phyloP scores from a whole-genome alignment of 345 rosid genomes.

The Syzygium aromaticum region DNA sequence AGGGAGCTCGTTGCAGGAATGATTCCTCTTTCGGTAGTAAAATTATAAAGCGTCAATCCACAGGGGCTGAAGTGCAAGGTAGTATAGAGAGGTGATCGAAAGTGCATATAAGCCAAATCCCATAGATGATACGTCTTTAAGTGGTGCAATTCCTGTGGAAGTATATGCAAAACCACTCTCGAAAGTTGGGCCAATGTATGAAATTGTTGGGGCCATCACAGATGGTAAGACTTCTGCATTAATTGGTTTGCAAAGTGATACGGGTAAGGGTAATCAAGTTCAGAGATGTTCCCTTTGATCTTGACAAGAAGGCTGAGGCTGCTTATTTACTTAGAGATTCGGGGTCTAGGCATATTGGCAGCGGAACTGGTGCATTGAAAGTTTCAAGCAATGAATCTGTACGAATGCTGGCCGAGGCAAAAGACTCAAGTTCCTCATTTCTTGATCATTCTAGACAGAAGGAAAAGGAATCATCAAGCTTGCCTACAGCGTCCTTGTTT shows the following conservation, averaged over 20 bases:
- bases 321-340: slow-evolving; percentile 2
- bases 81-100: neutral
- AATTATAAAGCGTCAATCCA: neutral
- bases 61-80: neutral
- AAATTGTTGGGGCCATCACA: neutral
- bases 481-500: slow-evolving; percentile 13
- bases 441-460: neutral
- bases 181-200: slow-evolving; percentile 1
- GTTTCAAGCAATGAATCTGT: neutral
- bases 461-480: slow-evolving; percentile 1
- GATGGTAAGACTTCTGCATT: slow-evolving; percentile 5
- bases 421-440: slow-evolving; percentile 1
- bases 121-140: neutral
- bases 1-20: slow-evolving; percentile 27
- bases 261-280: slow-evolving; percentile 17
- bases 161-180: slow-evolving; percentile 13
- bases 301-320: slow-evolving; percentile 2
- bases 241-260: neutral
- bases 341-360: neutral
- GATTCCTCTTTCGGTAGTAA: slow-evolving; percentile 4
- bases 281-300: neutral
- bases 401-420: neutral
- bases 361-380: slow-evolving; percentile 1
- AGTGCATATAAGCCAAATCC: neutral
- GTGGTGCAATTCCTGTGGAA: slow-evolving; percentile 11